Evolutionary conservation across 768 basidiomycete genomes (phyloP), one percentile per base, ranked within the genome.

Genomic region (Scleroderma bovista): DNA sequence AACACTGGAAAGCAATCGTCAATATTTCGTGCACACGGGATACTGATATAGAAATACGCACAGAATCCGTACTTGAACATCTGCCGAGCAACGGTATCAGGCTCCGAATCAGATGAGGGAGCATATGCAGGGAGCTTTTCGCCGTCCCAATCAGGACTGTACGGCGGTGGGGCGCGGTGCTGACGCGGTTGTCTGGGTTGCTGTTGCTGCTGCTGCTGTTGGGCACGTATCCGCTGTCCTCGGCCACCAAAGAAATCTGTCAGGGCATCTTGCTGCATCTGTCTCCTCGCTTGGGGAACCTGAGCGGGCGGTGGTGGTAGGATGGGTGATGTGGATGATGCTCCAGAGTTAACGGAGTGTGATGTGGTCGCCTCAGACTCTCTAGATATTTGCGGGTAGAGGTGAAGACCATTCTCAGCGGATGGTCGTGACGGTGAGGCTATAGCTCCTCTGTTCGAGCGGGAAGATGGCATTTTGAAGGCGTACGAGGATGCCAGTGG

Each of bases 61-160:
- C 82, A 59, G 58, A 84, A 83, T 39, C 81, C 80, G 51, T 81
- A 82, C 57, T 76, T 78, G 69, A 84, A 83, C 41, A 84, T 63
- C 60, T 76, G 80, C 65, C 76, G 74, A 6, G 81, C 78, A 44
- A 83, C 75, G 22, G 80, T 83, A 4, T 71, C 63, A 31, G 74
- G 72, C 67, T 84, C 79, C 19, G 68, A 65, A 50, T 69, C 29
- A 63, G 62, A 46, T 52, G 69, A 48, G 57, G 54, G 29, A 3
- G 38, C 6, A 20, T 62, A 66, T 31, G 0, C 24, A 15, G 65
- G 61, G 2, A 65, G 59, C 47, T 65, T 69, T 29, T 69, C 63
- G 46, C 61, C 58, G 1, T 65, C 59, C 58, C 67, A 66, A 29
- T 77, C 73, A 44, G 70, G 74, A 8, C 66, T 66, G 54, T 79